These are phyloP conservation scores for Apostasia shenzhenica DNA, from an alignment of 106 monocot genomes.

Conservation along the genomic window DNA sequence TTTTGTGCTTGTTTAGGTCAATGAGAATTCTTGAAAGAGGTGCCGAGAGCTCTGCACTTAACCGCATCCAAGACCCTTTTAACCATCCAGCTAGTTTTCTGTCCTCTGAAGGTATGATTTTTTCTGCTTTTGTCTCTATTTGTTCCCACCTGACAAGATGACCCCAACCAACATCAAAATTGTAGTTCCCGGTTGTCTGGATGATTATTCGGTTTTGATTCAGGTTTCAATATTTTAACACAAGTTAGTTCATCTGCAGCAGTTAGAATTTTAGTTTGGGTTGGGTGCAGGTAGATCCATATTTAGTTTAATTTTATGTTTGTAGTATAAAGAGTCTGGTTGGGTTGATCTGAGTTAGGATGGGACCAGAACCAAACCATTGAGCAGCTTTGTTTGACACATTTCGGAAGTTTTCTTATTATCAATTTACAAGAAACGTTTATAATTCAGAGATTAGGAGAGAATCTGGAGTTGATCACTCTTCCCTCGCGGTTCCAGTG, in stretches of 20 bases:
- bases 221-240: not conserved
- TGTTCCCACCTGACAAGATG: too few species aligned
- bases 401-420: too few species aligned
- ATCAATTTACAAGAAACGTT: too few species aligned
- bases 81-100: conserved; percentile 4
- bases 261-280: not conserved
- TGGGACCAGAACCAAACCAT: too few species aligned
- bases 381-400: too few species aligned
- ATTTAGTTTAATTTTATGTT: too few species aligned
- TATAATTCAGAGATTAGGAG: not conserved
- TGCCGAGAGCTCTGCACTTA: not conserved
- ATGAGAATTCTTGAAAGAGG: conserved; percentile 15
- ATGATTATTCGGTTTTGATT: too few species aligned
- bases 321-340: too few species aligned
- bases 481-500: not conserved
- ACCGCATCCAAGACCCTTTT: not conserved
- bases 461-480: not conserved
- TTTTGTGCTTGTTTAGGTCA: conserved; percentile 1
- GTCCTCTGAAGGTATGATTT: conserved; percentile 25
- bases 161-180: too few species aligned
- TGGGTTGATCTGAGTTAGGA: too few species aligned
- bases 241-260: not conserved
- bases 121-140: not conserved
- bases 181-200: too few species aligned
- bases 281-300: not conserved